A percentile compares a stretch with the other conserved stretches of the same genome.
phyloP scores from a whole-genome alignment of 208 protist species.

The Leishmania lainsoni region DNA sequence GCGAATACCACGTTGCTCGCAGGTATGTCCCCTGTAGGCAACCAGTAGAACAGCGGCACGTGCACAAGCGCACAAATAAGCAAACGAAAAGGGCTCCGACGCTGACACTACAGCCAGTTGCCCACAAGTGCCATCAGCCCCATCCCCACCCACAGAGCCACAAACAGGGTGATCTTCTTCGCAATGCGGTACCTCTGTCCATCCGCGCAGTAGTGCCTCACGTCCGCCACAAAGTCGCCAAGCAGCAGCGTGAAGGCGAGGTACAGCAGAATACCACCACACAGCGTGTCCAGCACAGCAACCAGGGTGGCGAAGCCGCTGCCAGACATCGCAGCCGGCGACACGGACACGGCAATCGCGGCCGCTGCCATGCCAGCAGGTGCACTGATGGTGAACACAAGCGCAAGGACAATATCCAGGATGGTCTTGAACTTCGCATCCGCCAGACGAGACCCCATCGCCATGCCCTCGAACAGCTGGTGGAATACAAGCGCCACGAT shows the following conservation, averaged over 20 bases:
- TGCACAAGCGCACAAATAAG: too few relatives aligned
- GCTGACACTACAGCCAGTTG: slow-evolving; percentile 37
- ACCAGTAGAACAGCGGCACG: neutral
- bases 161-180: slow-evolving; percentile 30
- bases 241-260: slow-evolving; percentile 70
- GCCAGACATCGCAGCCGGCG: slow-evolving; percentile 40
- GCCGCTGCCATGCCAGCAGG: slow-evolving; percentile 42
- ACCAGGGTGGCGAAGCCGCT: slow-evolving; percentile 38
- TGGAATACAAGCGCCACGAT: slow-evolving; percentile 68
- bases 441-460: slow-evolving; percentile 61
- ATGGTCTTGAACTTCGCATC: slow-evolving; percentile 43
- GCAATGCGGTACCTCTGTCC: neutral
- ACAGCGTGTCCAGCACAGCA: slow-evolving; percentile 57
- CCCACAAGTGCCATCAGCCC: slow-evolving; percentile 49
- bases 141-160: slow-evolving; percentile 50
- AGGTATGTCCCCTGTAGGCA: too few relatives aligned
- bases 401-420: slow-evolving; percentile 40
- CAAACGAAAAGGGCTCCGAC: too few relatives aligned
- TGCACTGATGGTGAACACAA: slow-evolving; percentile 55
- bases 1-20: too few relatives aligned
- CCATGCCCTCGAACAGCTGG: slow-evolving; percentile 78
- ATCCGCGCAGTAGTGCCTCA: slow-evolving; percentile 30
- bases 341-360: slow-evolving; percentile 32
- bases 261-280: slow-evolving; percentile 75
- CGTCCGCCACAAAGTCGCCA: slow-evolving; percentile 51